These are phyloP conservation scores for Plasmodium gonderi DNA, from an alignment of 169 alveolate species.

Conservation along the genomic window DNA sequence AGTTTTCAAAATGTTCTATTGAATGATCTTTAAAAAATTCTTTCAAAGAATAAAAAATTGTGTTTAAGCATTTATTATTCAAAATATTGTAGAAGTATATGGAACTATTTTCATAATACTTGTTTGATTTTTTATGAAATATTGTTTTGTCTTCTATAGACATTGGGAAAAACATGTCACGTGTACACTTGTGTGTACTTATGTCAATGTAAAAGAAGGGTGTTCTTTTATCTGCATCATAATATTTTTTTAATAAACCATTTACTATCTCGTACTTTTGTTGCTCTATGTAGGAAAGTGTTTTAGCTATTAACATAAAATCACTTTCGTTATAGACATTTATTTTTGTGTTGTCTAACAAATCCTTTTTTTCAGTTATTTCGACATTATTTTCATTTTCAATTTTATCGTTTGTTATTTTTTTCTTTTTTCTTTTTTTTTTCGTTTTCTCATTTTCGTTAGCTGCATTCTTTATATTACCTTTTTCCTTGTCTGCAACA, in stretches of 20 bases:
- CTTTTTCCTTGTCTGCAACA: background rate
- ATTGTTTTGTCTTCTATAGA: constrained; percentile 53
- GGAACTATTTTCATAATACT: background rate
- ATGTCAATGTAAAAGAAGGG: constrained; percentile 77
- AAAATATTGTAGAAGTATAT: constrained; percentile 76
- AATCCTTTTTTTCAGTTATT: constrained; percentile 73
- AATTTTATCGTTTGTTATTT: constrained; percentile 74
- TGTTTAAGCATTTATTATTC: constrained; percentile 57
- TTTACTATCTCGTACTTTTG: constrained; percentile 75
- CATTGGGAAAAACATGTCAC: constrained; percentile 69
- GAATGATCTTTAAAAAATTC: constrained; percentile 69
- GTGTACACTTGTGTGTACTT: constrained; percentile 75
- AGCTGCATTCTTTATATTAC: background rate
- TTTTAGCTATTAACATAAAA: constrained; percentile 30
- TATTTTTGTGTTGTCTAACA: constrained; percentile 77
- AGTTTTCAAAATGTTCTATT: constrained; percentile 51
- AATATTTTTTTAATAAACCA: constrained; percentile 76
- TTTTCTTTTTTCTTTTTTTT: constrained; percentile 43
- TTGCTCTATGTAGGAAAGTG: constrained; percentile 22
- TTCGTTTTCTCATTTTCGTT: constrained; percentile 22
- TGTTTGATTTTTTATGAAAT: constrained; percentile 25
- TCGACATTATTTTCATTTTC: constrained; percentile 80
- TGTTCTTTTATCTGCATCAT: constrained; percentile 76
- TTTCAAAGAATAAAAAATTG: constrained; percentile 40
- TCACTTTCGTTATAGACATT: constrained; percentile 76